Base-by-base conservation (phyloP, 805 yeast genomes). In the Scheffersomyces ergatensis region DNA sequence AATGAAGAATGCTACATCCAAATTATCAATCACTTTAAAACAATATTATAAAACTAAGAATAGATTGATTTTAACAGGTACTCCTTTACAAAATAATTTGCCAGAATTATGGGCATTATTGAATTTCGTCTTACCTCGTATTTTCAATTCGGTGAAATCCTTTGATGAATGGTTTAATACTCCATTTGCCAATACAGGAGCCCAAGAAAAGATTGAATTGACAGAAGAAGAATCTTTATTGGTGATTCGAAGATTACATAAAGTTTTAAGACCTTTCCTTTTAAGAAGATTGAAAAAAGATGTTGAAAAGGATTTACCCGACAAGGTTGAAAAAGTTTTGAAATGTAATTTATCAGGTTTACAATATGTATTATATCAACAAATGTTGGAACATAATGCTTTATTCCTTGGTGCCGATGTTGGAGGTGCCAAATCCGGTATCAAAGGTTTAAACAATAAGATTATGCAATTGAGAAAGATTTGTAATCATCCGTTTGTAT, bases 151-250 rank as follows among this genome's bases (percentile, higher is more conserved):
- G 26, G 93, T 84, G 9, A 84, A 86, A 55, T 82, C 92, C 6
- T 86, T 86, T 56, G 93, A 86, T 56, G 95, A 86, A 57, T 86
- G 95, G 95, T 86, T 86, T 58, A 86, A 86, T 55, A 86, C 95
- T 0, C 95, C 95, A 5, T 86, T 86, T 65, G 92, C 90, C 3
- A 85, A 84, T 48, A 82, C 93, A 14, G 95, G 95, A 43, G 72
- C 82, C 13, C 92, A 84, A 59, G 95, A 86, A 52, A 83, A 83
- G 60, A 73, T 86, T 38, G 93, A 82, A 46, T 71, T 86, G 47
- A 82, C 89, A 0, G 95, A 86, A 76, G 95, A 86, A 82, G 95
- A 86, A 63, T 80, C 87, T 25, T 69, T 86, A 44, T 76, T 86
- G 71, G 80, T 86, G 40, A 86, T 86, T 54, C 72, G 93, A 69